Evolutionary conservation across 768 basidiomycete genomes (phyloP), one percentile per base, ranked within the genome.

Genomic region (Suillus variegatus): DNA sequence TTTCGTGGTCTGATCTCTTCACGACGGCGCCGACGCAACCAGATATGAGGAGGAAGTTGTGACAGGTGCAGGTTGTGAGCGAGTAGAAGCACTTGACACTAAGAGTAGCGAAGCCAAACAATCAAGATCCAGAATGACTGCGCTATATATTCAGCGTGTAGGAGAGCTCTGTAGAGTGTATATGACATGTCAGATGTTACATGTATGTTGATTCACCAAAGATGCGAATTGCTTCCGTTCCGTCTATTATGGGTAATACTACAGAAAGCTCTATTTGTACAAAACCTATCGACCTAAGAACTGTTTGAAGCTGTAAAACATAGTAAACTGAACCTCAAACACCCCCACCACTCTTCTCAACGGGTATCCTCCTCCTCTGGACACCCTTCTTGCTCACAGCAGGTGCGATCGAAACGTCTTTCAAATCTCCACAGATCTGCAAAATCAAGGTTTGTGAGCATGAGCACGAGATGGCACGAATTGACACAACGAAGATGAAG

Each of bases 351-450:
- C 73, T 70, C 70, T 72, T 74, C 60, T 72, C 71, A 52, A 66
- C 71, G 82, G 90, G 71, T 84, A 86, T 78, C 85, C 88, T 68
- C 47, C 70, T 77, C 56, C 83, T 74, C 64, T 82, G 74, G 41
- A 71, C 78, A n/a, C 67, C 67, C 20, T 60, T 69, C 63, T 71
- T 76, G 65, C 65, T 69, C 13, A 73, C 74, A 60, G 66, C 72
- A 43, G 78, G 82, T 65, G 77, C 78, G 83, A 85, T 74, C 75
- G 84, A 71, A 56, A 89, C 84, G 68, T 91, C 91, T 75, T 88
- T 92, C 66, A 93, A 76, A 63, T 84, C 86, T 3, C 87, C 91
- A 72, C 90, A 93, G 44, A 93, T 84, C 92, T 93, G 67, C 2
- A 40, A 13, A 28, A 18, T 43, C 25, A 43, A 60, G 9, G 18